These are phyloP conservation scores for Quercus lobata DNA, from an alignment of 331 rosid genomes.

Conservation along the genomic window DNA sequence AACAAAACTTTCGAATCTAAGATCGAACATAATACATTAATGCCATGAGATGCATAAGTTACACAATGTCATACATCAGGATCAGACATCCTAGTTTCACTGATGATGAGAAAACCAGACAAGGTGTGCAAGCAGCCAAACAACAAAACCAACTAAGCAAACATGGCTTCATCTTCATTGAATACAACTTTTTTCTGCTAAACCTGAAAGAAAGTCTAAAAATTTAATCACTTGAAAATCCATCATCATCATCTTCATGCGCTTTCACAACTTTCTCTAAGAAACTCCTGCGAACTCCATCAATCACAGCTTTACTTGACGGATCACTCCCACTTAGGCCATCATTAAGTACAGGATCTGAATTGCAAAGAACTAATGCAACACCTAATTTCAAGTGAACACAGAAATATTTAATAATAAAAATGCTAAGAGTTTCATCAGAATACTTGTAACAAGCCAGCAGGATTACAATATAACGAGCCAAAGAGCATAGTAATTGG, in stretches of 20 bases:
- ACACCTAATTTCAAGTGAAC: conserved; percentile 48
- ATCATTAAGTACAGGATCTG: conserved; percentile 84
- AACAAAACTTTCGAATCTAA: not conserved
- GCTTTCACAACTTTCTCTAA: conserved; percentile 74
- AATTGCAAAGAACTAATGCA: conserved; percentile 87
- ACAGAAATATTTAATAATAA: not conserved
- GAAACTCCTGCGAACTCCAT: conserved; percentile 71
- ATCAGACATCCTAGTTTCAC: not conserved
- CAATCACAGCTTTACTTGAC: conserved; percentile 73
- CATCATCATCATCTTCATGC: conserved; percentile 70
- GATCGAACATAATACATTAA: not conserved
- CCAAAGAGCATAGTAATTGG: not conserved
- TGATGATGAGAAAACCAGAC: not conserved
- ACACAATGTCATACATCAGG: not conserved
- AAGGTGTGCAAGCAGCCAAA: not conserved
- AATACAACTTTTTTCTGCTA: not conserved
- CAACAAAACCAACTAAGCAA: conserved; percentile 6
- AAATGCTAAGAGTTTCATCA: not conserved
- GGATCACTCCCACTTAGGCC: conserved; percentile 57
- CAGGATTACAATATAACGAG: not conserved
- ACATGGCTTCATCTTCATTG: not conserved
- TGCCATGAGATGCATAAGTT: not conserved
- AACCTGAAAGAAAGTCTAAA: not conserved
- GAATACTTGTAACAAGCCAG: not conserved
- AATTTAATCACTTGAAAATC: conserved; percentile 73